Percentiles rank a stretch among this genome's conserved stretches.
Conservation (phyloP, 1,284 basidiomycete genomes). For the Moniliophthora roreri region DNA sequence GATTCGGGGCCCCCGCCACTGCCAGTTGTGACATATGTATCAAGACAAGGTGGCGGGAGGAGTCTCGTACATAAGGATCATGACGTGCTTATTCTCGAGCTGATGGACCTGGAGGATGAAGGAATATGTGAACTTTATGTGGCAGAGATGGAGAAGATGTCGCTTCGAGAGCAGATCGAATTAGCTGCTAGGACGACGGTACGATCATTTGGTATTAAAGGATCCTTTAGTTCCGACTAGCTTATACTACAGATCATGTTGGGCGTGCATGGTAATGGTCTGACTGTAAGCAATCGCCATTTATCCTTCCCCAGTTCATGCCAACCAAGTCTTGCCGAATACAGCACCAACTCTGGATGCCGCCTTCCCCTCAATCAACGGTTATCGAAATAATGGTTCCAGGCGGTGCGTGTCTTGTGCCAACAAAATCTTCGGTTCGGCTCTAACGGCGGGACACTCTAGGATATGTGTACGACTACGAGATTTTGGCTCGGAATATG, state of each 20-base stretch:
- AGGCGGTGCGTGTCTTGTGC: conserved; percentile 20
- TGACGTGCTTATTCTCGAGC: conserved; percentile 26
- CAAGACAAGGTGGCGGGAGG: conserved; percentile 31
- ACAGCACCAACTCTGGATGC: conserved; percentile 45
- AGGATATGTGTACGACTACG: conserved; percentile 42
- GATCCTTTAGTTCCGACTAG: neutral
- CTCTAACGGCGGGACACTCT: neutral
- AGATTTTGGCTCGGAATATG: conserved; percentile 38
- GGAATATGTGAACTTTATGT: conserved; percentile 35
- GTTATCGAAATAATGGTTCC: conserved; percentile 40
- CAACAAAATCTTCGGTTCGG: neutral
- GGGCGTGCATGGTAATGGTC: conserved; percentile 43
- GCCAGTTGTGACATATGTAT: conserved; percentile 40
- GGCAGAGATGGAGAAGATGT: conserved; percentile 32
- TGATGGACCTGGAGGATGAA: conserved; percentile 30
- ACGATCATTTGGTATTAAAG: conserved; percentile 12
- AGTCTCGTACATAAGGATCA: conserved; percentile 31
- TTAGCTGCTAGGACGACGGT: conserved; percentile 35
- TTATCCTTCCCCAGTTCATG: neutral
- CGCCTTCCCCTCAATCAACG: conserved; percentile 33
- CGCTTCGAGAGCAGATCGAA: conserved; percentile 33
- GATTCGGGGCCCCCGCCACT: neutral
- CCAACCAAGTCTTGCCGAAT: neutral
- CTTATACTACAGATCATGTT: conserved; percentile 29
- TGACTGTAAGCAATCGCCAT: conserved; percentile 33